Evolutionary conservation across 345 rosid species (phyloP), one percentile per base, ranked within the genome.

Genomic region (Citrus reticulata): DNA sequence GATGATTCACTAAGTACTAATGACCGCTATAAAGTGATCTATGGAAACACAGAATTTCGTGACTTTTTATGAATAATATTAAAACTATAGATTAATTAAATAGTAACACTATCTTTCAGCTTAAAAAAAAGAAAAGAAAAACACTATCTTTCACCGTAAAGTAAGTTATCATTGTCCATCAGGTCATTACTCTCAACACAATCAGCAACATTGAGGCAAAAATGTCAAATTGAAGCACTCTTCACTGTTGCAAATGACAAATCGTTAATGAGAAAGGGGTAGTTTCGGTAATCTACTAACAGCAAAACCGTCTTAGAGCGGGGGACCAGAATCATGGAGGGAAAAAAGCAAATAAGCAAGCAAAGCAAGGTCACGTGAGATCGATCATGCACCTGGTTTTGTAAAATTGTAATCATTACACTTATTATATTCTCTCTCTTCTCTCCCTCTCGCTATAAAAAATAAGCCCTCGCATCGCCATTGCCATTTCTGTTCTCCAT

Each of bases 321-420:
- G 74, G 27, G 60, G 59, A 70, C 73, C 72, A 46, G 39, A 49
- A 27, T 16, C 19, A 2, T 17, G 39, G 58, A 51, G 62, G 74
- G 59, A 51, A 54, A 49, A 54, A 13, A 13, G 51, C 17, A 13
- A 46, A 46, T 13, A 2, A 16, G 22, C 57, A 51, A 42, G 49
- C 13, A 30, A 30, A 17, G 60, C 19, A 25, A 71, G 27, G 74
- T 71, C 74, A 71, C 74, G 74, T 71, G 74, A 71, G 74, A 29
- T 54, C 22, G 74, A 17, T 54, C 58, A 54, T 2, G 62, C 62
- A 71, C 39, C 39, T 6, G 37, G 25, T 54, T 55, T 71, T 20
- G 51, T 3, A 46, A 13, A 46, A 11, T 3, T 10, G 39, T 70
- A 54, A 71, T 71, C 74, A 70, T 70, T 70, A 49, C 22, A 19